phyloP scores from a whole-genome alignment of 202 grass and related monocot genomes.

The Elaeis oleifera region DNA sequence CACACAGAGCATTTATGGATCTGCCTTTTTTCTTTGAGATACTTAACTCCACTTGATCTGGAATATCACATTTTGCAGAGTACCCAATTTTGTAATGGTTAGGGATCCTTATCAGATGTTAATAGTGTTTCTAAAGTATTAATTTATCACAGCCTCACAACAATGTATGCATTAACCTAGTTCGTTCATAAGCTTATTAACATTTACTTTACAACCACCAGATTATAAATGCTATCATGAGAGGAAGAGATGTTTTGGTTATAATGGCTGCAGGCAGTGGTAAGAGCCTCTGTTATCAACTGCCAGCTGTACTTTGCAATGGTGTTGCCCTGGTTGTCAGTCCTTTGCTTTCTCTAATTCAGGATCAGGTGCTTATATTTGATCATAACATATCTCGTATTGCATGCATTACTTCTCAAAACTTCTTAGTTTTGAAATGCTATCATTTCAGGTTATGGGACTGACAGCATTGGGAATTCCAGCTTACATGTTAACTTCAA shows the following conservation, averaged over 20 bases:
- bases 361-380: constrained; percentile 61
- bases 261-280: constrained; percentile 97
- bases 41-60: no score
- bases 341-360: constrained; percentile 82
- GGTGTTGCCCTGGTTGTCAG: constrained; percentile 79
- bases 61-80: no score
- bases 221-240: constrained; percentile 97
- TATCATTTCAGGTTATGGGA: constrained; percentile 67
- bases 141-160: no score
- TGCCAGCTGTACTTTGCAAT: constrained; percentile 64
- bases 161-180: no score
- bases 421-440: constrained; percentile 24
- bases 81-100: no score
- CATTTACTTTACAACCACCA: constrained; percentile 30
- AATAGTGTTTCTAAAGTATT: no score
- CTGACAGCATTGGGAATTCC: constrained; percentile 76
- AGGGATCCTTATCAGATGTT: no score
- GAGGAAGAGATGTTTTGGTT: constrained; percentile 73
- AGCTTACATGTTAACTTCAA: constrained; percentile 84
- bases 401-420: background rate
- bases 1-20: no score
- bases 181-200: constrained; percentile 10
- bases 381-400: constrained; percentile 5
- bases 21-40: no score
- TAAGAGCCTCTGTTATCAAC: constrained; percentile 89